Base-by-base conservation (phyloP, 2,329 filamentous ascomycete genomes). In the Orbilia quercus region DNA sequence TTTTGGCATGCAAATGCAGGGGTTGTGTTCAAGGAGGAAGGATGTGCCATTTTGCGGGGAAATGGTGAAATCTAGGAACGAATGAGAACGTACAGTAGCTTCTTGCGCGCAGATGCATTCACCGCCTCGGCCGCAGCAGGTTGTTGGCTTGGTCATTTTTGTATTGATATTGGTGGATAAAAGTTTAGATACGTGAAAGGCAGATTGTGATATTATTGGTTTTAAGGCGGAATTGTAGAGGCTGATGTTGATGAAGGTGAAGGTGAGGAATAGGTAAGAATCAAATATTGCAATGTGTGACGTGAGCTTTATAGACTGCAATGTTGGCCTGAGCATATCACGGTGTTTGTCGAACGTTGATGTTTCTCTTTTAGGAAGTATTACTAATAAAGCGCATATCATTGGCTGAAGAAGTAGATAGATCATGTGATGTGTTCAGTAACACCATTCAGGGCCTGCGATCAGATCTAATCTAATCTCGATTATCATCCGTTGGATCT, bases 381-480 rank as follows among this genome's bases (percentile, higher is more conserved):
- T 73, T 59, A 73, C 60, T 38, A 73, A 73, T 66, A 12, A 5
- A 9, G 1, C 2, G 16, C 3, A 3, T 50, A 1, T 44, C 9
- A 73, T 73, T 73, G 69, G 69, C 22, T 57, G 20, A 9, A 16
- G 2, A n/a, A n/a, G n/a, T n/a, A n/a, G n/a, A n/a, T n/a, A n/a
- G 18, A 2, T 1, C 14, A 36, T 25, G 5, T 22, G 9, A 34
- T 12, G 18, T 31, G n/a, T 7, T 55, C 5, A 25, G 5, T n/a
- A 23, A 11, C 18, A 31, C 18, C 25, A 23, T 7, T 55, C 3
- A 40, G n/a, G 40, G n/a, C 14, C 34, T n/a, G n/a, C 2, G 28
- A 71, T 71, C 57, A 55, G 51, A 71, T 69, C 64, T 7, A 31
- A 72, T 66, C 69, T 66, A 66, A 73, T 73, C 69, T 66, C 59